Conservation (phyloP, 73 alveolate species). For the Paramecium biaurelia region DNA sequence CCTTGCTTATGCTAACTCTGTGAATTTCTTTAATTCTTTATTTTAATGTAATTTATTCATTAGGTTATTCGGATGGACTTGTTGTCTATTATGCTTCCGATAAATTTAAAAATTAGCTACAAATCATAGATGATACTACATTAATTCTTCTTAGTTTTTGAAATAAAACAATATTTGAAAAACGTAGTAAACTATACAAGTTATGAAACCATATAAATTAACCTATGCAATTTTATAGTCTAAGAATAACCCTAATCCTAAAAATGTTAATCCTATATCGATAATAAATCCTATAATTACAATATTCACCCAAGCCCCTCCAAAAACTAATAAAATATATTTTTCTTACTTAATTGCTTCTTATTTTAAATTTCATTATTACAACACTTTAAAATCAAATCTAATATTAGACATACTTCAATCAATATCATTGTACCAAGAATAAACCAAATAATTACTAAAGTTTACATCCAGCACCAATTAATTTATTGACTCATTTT, state of each 20-base stretch:
- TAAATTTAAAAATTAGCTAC: background rate
- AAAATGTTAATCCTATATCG: background rate
- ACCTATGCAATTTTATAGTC: background rate
- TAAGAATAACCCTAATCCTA: background rate
- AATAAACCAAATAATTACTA: background rate
- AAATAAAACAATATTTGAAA: background rate
- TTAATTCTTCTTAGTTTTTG: background rate
- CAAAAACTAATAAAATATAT: background rate
- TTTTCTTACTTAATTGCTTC: background rate
- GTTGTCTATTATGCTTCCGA: background rate
- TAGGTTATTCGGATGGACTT: background rate
- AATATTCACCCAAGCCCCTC: background rate
- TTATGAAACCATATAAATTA: background rate
- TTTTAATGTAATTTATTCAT: background rate
- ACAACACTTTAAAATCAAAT: background rate
- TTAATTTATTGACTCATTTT: background rate
- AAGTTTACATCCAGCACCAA: constrained; percentile 11
- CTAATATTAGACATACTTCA: background rate
- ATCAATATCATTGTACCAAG: background rate
- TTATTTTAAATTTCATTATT: background rate
- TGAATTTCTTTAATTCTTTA: background rate
- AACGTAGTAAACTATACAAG: background rate
- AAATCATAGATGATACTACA: background rate
- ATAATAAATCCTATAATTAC: background rate
- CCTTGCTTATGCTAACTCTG: background rate